Evolutionary conservation across 495 filamentous ascomycete genomes (phyloP), one percentile per base, ranked within the genome.

Genomic region (Aspergillus ostianus): DNA sequence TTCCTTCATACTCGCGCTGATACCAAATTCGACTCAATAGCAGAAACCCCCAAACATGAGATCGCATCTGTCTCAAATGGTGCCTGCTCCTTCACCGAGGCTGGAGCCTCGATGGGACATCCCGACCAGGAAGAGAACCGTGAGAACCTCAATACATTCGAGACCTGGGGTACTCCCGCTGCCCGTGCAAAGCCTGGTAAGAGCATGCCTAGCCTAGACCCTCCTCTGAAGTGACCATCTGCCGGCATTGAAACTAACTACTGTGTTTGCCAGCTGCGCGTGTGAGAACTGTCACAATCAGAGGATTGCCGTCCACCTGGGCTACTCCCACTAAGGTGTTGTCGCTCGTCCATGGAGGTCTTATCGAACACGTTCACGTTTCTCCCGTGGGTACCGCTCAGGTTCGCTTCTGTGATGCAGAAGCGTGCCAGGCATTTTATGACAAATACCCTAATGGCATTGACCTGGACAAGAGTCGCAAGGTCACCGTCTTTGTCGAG

Each of bases 391-490:
- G 63, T 9, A 65, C 52, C 21, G 74, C 75, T 17, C 59, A 70
- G 17, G 59, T 83, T 17, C 66, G 70, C 41, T 84, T 83, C 67
- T 68, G 76, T 48, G 67, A 76, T 8, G 53, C 65, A 8, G 70
- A 66, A 19, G 74, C 73, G 6, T 77, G 70, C 57, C 55, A 69
- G 48, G 71, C 70, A 3, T 80, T 71, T 61, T 77, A 74, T 59
- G 66, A 71, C 12, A 70, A 66, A 26, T 76, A 78, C 18, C 71
- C 64, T 26, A 80, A 80, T 46, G 79, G 79, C n/a, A 70, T 82
- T 47, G 65, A 64, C 41, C 73, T 77, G 10, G 58, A 64, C 15
- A 67, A 64, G 36, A 63, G 72, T 21, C 58, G 57, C 13, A 60
- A 62, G 19, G 46, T 64, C 50, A 63, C 74, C 3, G 62, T 71